These are phyloP conservation scores for Tetrapisispora arboricola DNA, from an alignment of 805 yeast genomes.

Conservation along the genomic window DNA sequence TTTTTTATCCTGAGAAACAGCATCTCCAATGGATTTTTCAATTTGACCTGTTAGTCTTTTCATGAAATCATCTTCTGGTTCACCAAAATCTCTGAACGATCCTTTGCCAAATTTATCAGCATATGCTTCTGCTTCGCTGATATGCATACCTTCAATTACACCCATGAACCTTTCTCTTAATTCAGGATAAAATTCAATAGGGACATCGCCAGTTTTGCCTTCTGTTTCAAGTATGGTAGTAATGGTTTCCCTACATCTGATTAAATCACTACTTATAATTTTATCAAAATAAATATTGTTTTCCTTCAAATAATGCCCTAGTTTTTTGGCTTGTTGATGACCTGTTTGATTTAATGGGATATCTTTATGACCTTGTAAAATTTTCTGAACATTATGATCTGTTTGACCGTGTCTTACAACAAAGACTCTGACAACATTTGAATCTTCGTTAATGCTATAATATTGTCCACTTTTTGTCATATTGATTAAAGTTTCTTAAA, in stretches of 20 bases:
- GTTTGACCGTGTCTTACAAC: constrained; percentile 82
- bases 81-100: constrained; percentile 57
- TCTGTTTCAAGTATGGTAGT: constrained; percentile 28
- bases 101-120: constrained; percentile 45
- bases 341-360: constrained; percentile 57
- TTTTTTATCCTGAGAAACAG: constrained; percentile 21
- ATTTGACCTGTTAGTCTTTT: constrained; percentile 41
- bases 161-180: constrained; percentile 77
- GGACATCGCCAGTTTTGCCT: constrained; percentile 1
- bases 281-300: constrained; percentile 29
- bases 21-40: constrained; percentile 32
- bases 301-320: constrained; percentile 35
- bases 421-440: constrained; percentile 38
- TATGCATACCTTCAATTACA: constrained; percentile 61
- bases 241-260: constrained; percentile 53
- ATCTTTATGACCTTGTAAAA: constrained; percentile 71
- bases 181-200: constrained; percentile 29
- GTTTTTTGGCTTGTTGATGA: constrained; percentile 42
- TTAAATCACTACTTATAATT: constrained; percentile 33
- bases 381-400: constrained; percentile 54
- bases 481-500: no score
- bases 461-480: constrained; percentile 14
- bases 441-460: constrained; percentile 28
- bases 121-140: constrained; percentile 47
- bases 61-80: constrained; percentile 37